Evolutionary conservation across 305 asterid genomes (phyloP), one percentile per base, ranked within the genome.

Genomic region (Solanum hybrid): DNA sequence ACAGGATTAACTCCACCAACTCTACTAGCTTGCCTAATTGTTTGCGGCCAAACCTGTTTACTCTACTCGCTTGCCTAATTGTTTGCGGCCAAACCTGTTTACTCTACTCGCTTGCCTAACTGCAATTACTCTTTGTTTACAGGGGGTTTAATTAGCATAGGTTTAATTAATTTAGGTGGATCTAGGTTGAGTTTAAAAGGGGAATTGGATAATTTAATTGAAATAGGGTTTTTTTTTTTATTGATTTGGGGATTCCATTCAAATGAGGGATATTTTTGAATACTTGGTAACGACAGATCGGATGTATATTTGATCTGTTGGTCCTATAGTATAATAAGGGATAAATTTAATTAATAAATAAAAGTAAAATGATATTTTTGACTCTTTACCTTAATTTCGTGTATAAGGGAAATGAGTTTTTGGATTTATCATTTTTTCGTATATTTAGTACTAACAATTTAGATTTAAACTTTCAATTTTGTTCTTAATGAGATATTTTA

Each of bases 1-100:
- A 24, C 97, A 88, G 99, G 99, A 93, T 96, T 97, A 37, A 97
- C 97, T 74, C 98, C 99, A 86, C 99, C 99, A 40, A 97, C 98
- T 94, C 99, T 94, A 92, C 98, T 94, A 29, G 98, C 98, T 93
- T 97, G 99, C 85, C 99, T 98, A 61, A 96, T 92, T 37, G 99
- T 97, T 92, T 96, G 97, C 40, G 99, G 99, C 94, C 99, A 94
- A 81, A 97, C 98, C 99, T 96, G 95, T 67, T 67, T 67, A 67
- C 6, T 67, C 74, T 67, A 67, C 29, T 67, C 6, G 11, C 24
- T 57, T 57, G 69, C 64, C 64, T 51, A 51, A 51, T 51, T 51
- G 64, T 35, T 35, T 35, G 37, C 37, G 37, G 37, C 37, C 37
- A 35, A 35, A 35, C 37, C 37, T 35, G 37, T 35, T 35, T 35